Evolutionary conservation across 1,284 basidiomycete species (phyloP).

Genomic region (Phellopilus nigrolimitatus): DNA sequence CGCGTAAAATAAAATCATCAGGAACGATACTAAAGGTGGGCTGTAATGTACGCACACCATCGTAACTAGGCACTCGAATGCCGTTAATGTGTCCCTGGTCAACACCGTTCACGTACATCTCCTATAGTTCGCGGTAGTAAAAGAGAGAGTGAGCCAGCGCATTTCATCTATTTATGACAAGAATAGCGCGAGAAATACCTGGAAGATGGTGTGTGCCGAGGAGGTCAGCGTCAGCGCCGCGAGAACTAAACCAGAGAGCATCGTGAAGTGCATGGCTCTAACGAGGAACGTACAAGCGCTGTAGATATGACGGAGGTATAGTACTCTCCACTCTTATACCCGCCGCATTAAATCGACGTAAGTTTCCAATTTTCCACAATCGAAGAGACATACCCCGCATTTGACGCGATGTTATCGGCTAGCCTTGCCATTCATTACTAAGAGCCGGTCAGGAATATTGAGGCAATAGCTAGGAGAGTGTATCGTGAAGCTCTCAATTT

Average conservation of each 20-base stretch:
- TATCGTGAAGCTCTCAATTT: not conserved
- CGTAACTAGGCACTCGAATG: slow-evolving; percentile 45
- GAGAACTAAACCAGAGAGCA: slow-evolving; percentile 26
- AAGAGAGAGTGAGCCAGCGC: slow-evolving; percentile 23
- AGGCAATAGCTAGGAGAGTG: not conserved
- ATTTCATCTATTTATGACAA: no score
- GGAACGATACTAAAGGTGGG: not conserved
- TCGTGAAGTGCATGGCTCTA: slow-evolving; percentile 20
- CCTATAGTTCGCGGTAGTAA: slow-evolving; percentile 23
- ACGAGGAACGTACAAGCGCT: not conserved
- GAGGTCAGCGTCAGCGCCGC: slow-evolving; percentile 23
- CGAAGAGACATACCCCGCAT: slow-evolving; percentile 4
- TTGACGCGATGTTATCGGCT: not conserved
- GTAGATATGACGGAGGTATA: not conserved
- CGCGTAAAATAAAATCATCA: not conserved
- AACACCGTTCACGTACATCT: slow-evolving; percentile 45
- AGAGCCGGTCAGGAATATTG: not conserved
- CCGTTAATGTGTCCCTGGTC: slow-evolving; percentile 42
- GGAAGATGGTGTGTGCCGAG: no score
- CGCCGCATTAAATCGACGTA: no score
- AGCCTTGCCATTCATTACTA: not conserved
- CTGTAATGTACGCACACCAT: slow-evolving; percentile 36
- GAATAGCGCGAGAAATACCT: slow-evolving; percentile 21
- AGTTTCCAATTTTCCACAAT: no score
- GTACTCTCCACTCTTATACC: not conserved